Percentiles rank a stretch among this genome's conserved stretches.
Conservation (phyloP, 2,329 filamentous ascomycete genomes). For the Pseudocercospora crystallina region DNA sequence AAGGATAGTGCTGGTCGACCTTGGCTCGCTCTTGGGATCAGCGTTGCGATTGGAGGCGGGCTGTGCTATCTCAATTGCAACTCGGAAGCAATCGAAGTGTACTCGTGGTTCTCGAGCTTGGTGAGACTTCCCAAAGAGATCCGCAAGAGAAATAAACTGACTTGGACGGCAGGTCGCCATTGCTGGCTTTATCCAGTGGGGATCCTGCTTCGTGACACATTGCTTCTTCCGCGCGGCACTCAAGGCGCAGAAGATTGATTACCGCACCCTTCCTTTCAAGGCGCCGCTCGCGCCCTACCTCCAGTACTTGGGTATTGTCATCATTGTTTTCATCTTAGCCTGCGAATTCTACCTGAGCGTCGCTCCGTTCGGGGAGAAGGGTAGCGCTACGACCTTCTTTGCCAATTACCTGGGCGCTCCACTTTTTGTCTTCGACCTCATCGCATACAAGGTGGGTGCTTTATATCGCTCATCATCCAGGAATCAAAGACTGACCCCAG, state of each 20-base stretch:
- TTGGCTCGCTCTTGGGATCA: constrained; percentile 32
- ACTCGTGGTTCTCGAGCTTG: constrained; percentile 36
- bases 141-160: neutral
- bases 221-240: constrained; percentile 33
- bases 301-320: constrained; percentile 28
- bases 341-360: constrained; percentile 38
- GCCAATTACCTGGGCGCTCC: constrained; percentile 36
- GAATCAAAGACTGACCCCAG: neutral
- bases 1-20: constrained; percentile 33
- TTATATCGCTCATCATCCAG: neutral
- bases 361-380: constrained; percentile 34
- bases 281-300: constrained; percentile 29
- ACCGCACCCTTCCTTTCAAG: constrained; percentile 28
- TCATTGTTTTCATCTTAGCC: constrained; percentile 32
- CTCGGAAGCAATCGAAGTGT: constrained; percentile 28
- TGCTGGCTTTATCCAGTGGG: constrained; percentile 35
- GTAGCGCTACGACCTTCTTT: constrained; percentile 35
- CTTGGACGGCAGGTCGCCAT: constrained; percentile 29
- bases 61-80: constrained; percentile 38
- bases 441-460: constrained; percentile 20
- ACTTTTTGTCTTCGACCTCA: constrained; percentile 34
- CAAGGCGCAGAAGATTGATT: constrained; percentile 30
- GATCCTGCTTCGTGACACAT: constrained; percentile 27
- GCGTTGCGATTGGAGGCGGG: constrained; percentile 34
- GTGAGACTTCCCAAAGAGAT: constrained; percentile 2